Evolutionary conservation across 1,139 yeast genomes (phyloP).

Genomic region (Yamadazyma sp.): DNA sequence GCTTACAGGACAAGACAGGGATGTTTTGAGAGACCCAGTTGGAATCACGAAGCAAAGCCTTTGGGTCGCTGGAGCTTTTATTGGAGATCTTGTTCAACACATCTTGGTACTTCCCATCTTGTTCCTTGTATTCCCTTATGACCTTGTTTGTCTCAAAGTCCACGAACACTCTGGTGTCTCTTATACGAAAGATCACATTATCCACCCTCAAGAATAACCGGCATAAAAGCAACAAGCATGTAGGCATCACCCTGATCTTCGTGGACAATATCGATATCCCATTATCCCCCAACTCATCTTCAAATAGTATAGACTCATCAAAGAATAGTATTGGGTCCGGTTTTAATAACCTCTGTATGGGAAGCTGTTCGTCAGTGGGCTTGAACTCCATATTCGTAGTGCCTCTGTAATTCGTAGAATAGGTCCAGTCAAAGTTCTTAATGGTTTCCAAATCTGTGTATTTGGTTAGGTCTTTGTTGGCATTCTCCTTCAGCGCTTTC

Average conservation of each 20-base stretch:
- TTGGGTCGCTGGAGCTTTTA: constrained; percentile 60
- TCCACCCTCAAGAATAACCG: constrained; percentile 87
- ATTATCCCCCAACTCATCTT: constrained; percentile 95
- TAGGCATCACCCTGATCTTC: constrained; percentile 87
- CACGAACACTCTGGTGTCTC: constrained; percentile 81
- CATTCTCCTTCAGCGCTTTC: constrained; percentile 27
- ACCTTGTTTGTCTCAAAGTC: constrained; percentile 70
- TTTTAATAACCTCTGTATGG: constrained; percentile 63
- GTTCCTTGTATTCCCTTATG: constrained; percentile 75
- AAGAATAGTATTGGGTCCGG: constrained; percentile 88
- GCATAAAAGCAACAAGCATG: constrained; percentile 68
- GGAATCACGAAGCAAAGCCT: constrained; percentile 72
- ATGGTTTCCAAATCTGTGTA: constrained; percentile 44
- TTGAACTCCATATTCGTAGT: constrained; percentile 29
- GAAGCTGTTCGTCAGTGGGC: constrained; percentile 44
- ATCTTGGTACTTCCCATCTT: constrained; percentile 64
- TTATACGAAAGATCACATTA: constrained; percentile 76
- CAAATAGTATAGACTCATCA: constrained; percentile 85
- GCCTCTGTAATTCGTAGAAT: constrained; percentile 78
- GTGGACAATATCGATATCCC: constrained; percentile 80
- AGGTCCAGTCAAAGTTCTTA: constrained; percentile 96
- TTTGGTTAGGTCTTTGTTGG: constrained; percentile 30
- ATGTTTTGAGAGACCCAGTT: constrained; percentile 74
- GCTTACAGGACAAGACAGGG: constrained; percentile 35
- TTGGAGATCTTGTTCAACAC: constrained; percentile 45